Percentiles rank a stretch among this genome's conserved stretches.
Conservation (phyloP, 78 protist genomes). For the Dictyostelium firmibasis region DNA sequence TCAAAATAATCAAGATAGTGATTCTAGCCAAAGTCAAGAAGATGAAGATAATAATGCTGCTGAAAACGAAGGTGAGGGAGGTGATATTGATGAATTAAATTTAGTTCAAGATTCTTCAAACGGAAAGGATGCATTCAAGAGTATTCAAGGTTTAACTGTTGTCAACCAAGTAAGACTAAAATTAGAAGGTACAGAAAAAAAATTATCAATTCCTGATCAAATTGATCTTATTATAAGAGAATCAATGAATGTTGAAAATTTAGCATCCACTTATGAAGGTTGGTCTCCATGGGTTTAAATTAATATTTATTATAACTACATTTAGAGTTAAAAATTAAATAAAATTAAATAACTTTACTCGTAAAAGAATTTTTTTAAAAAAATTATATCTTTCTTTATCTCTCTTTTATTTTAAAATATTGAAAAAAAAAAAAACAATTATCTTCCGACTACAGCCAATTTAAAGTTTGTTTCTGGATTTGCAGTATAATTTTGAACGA, state of each 20-base stretch:
- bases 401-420: too few relatives aligned
- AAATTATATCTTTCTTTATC: too few relatives aligned
- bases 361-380: too few relatives aligned
- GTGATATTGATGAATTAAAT: background rate
- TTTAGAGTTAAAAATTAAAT: background rate
- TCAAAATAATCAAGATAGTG: slow-evolving; percentile 1
- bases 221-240: slow-evolving; percentile 50
- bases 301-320: background rate
- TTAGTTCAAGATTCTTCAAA: background rate
- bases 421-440: background rate
- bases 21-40: slow-evolving; percentile 41
- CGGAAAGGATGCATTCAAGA: slow-evolving; percentile 5
- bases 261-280: slow-evolving; percentile 54
- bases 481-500: slow-evolving; percentile 51
- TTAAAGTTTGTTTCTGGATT: slow-evolving; percentile 74
- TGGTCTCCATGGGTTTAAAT: slow-evolving; percentile 26
- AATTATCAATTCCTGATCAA: slow-evolving; percentile 32
- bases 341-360: background rate
- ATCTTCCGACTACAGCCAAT: slow-evolving; percentile 75
- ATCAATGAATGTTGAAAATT: slow-evolving; percentile 44
- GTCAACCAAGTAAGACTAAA: slow-evolving; percentile 52
- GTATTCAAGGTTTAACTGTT: slow-evolving; percentile 70
- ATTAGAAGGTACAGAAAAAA: slow-evolving; percentile 71
- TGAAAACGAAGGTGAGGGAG: background rate
- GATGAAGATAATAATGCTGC: slow-evolving; percentile 2